phyloP scores from a whole-genome alignment of 2,329 filamentous ascomycete species.

The Coniochaeta hoffmannii region DNA sequence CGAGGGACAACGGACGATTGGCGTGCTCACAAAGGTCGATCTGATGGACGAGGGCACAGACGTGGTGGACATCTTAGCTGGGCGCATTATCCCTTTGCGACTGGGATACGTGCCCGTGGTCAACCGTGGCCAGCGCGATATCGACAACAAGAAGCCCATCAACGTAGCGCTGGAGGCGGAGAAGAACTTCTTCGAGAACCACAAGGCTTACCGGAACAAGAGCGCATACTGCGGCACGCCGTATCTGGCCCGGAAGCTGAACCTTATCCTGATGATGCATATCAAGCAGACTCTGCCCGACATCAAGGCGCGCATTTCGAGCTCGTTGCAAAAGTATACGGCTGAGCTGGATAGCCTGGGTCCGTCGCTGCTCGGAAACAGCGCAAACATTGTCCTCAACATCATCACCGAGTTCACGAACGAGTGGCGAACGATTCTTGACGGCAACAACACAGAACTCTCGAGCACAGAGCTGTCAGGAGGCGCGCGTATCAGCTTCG shows the following conservation, averaged over 20 bases:
- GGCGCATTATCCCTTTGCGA: constrained; percentile 89
- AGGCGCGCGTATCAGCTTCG: constrained; percentile 96
- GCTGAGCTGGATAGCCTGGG: constrained; percentile 76
- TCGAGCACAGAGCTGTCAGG: constrained; percentile 92
- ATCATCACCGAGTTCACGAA: constrained; percentile 99
- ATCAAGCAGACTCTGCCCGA: constrained; percentile 99
- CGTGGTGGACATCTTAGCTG: constrained; percentile 95
- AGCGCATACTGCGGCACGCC: constrained; percentile 97
- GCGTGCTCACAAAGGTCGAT: constrained; percentile 97
- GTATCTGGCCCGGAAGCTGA: constrained; percentile 92
- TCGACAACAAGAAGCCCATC: constrained; percentile 96
- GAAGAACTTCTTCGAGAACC: constrained; percentile 95
- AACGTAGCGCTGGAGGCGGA: constrained; percentile 85
- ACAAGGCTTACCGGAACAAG: constrained; percentile 98
- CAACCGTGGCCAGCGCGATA: constrained; percentile 95
- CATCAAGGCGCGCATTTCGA: constrained; percentile 95
- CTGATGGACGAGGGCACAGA: constrained; percentile 98
- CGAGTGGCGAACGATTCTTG: constrained; percentile 91
- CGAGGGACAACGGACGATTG: constrained; percentile 94
- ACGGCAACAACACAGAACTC: constrained; percentile 93
- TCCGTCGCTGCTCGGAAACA: constrained; percentile 93
- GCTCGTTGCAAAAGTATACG: constrained; percentile 86
- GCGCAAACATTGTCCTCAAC: constrained; percentile 91
- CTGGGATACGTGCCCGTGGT: constrained; percentile 94
- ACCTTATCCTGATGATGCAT: constrained; percentile 99